phyloP scores from a whole-genome alignment of 2,329 filamentous ascomycete genomes.

The Trichoderma asperellum region DNA sequence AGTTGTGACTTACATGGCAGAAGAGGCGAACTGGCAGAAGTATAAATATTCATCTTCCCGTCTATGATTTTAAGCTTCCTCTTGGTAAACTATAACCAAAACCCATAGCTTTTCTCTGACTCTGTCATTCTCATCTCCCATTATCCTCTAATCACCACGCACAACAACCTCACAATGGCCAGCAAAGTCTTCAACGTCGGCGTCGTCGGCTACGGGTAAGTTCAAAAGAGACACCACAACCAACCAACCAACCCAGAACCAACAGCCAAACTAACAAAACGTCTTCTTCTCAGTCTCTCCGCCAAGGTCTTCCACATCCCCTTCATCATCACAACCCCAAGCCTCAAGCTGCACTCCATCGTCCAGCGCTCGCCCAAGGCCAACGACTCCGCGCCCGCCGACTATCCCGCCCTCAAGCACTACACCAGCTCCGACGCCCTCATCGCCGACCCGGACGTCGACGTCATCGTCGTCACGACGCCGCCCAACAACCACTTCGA shows the following conservation, averaged over 20 bases:
- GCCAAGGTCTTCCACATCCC: constrained; percentile 87
- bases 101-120: background rate
- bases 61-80: background rate
- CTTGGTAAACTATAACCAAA: background rate
- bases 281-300: constrained; percentile 46
- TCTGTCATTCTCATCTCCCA: background rate
- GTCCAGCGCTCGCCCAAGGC: constrained; percentile 72
- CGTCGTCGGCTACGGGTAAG: constrained; percentile 57
- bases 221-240: background rate
- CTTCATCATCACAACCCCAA: constrained; percentile 67
- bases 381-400: constrained; percentile 67
- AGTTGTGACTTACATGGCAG: background rate
- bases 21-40: background rate
- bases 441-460: constrained; percentile 66
- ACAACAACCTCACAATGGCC: constrained; percentile 35
- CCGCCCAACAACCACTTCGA: constrained; percentile 72
- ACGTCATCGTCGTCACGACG: constrained; percentile 73
- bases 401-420: constrained; percentile 67
- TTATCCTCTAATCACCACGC: background rate
- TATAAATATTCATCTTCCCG: background rate
- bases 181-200: constrained; percentile 54
- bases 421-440: constrained; percentile 66
- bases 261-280: constrained; percentile 3
- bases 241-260: background rate
- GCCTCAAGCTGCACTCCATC: constrained; percentile 72